Evolutionary conservation across 176 grass and related monocot species (phyloP).

Genomic region (Cenchrus fungigraminus): DNA sequence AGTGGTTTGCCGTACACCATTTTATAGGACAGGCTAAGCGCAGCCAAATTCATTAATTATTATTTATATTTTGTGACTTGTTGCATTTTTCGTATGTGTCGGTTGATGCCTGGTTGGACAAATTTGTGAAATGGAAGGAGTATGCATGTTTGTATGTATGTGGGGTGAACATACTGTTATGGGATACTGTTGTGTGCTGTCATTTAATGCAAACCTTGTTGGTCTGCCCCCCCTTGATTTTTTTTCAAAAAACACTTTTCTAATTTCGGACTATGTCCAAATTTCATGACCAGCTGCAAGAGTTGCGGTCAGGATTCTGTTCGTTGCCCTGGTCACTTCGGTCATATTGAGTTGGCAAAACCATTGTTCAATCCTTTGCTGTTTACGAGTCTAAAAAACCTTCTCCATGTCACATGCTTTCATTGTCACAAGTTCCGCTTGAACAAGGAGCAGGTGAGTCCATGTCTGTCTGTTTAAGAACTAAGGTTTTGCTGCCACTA

Average conservation of each 20-base stretch:
- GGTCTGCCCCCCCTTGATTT: not conserved
- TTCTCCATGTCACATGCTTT: slow-evolving; percentile 77
- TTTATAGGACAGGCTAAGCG: not conserved
- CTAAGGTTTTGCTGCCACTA: not conserved
- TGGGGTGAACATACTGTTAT: not conserved
- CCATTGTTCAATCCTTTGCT: slow-evolving; percentile 82
- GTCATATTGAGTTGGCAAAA: slow-evolving; percentile 83
- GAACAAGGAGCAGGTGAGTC: slow-evolving; percentile 56
- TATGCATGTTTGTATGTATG: not conserved
- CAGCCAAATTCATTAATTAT: not conserved
- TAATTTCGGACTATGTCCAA: slow-evolving; percentile 26
- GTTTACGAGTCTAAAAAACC: slow-evolving; percentile 58
- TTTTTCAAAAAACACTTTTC: not conserved
- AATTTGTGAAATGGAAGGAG: not conserved
- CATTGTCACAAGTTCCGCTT: slow-evolving; percentile 74
- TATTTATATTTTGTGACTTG: not conserved
- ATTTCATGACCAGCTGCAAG: slow-evolving; percentile 70
- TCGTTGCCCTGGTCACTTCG: slow-evolving; percentile 85
- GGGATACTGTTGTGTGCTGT: not conserved
- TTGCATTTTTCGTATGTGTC: not conserved
- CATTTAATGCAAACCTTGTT: not conserved
- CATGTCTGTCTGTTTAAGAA: not conserved
- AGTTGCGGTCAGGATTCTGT: slow-evolving; percentile 68
- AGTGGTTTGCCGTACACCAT: not conserved
- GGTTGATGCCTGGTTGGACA: not conserved